These are phyloP conservation scores for Fraxinus cuspidata DNA, from an alignment of 257 asterid genomes.

Conservation along the genomic window DNA sequence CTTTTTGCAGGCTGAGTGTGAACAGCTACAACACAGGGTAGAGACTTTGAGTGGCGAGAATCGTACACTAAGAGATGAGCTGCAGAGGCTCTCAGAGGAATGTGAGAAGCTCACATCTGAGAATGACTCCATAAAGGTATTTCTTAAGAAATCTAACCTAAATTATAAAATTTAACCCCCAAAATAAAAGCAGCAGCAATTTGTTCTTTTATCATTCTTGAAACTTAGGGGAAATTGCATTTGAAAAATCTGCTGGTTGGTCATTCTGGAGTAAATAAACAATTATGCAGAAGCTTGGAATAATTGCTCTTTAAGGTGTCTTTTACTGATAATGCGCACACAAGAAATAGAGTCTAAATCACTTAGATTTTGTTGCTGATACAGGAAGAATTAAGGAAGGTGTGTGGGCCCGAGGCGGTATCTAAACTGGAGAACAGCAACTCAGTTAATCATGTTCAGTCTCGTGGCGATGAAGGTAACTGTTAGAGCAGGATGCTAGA, in stretches of 20 bases:
- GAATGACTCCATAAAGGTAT: constrained; percentile 69
- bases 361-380: constrained; percentile 20
- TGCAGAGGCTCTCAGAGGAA: constrained; percentile 77
- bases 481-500: constrained; percentile 30
- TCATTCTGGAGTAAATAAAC: neutral
- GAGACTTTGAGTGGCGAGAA: constrained; percentile 69
- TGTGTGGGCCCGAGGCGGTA: constrained; percentile 63
- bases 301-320: neutral
- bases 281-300: neutral
- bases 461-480: constrained; percentile 53
- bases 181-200: no score
- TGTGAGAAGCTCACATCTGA: constrained; percentile 77
- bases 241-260: neutral
- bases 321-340: neutral
- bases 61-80: constrained; percentile 61
- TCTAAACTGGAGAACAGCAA: constrained; percentile 51
- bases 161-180: neutral
- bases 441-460: constrained; percentile 34
- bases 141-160: neutral
- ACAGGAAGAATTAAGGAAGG: constrained; percentile 69
- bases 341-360: neutral
- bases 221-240: neutral
- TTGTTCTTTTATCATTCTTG: neutral
- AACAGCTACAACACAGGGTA: constrained; percentile 77
- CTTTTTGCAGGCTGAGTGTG: constrained; percentile 72